These are phyloP conservation scores for Rhodosporidiobolus odoratus DNA, from an alignment of 768 basidiomycete genomes.

Conservation along the genomic window DNA sequence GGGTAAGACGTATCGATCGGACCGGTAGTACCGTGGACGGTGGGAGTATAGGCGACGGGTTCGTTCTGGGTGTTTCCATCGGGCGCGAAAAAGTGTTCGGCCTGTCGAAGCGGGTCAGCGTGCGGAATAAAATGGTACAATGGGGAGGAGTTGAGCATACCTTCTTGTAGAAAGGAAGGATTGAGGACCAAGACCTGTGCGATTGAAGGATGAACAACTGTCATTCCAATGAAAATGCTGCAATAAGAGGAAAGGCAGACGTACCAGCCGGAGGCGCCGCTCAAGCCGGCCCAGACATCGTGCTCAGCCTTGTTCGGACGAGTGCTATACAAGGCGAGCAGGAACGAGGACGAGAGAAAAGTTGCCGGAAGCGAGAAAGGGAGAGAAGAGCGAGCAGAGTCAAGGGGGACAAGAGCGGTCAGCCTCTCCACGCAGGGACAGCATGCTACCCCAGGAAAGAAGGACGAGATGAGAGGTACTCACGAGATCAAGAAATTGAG, in stretches of 20 bases:
- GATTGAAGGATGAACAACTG: not conserved
- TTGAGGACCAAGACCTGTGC: not conserved
- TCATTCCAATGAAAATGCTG: too few species aligned
- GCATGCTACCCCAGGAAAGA: too few species aligned
- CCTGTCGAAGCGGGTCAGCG: not conserved
- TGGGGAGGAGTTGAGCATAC: not conserved
- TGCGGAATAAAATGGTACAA: not conserved
- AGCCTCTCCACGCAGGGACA: too few species aligned
- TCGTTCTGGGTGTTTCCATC: not conserved
- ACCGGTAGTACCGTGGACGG: conserved; percentile 13
- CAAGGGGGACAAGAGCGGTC: too few species aligned
- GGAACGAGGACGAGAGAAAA: not conserved
- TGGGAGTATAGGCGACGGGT: not conserved
- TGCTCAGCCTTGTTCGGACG: conserved; percentile 11
- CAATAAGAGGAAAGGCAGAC: not conserved
- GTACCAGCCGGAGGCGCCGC: not conserved
- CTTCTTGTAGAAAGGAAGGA: conserved; percentile 23
- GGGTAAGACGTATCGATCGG: conserved; percentile 8
- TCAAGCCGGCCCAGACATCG: not conserved
- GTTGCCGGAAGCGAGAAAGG: not conserved
- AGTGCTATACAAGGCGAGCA: not conserved
- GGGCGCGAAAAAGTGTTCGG: conserved; percentile 9
- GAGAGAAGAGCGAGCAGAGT: too few species aligned
- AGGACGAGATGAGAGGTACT: not conserved
- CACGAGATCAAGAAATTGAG: conserved; percentile 31